These are phyloP conservation scores for Nakaseomyces delphensis DNA, from an alignment of 1,139 yeast genomes.

Conservation along the genomic window DNA sequence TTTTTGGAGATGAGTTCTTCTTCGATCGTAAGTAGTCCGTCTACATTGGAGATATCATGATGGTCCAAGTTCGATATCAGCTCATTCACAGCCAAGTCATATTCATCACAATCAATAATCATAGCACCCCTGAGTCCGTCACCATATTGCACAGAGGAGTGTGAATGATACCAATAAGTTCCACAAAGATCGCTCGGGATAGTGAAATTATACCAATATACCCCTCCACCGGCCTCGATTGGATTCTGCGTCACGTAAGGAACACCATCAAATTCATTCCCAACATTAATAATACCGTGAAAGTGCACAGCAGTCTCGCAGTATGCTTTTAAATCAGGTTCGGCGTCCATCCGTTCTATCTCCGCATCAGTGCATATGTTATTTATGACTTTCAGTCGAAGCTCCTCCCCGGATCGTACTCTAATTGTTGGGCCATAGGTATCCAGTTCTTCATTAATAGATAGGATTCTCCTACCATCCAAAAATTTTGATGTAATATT, in stretches of 20 bases:
- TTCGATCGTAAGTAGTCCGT: slow-evolving; percentile 42
- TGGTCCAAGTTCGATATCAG: slow-evolving; percentile 27
- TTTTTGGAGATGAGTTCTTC: slow-evolving; percentile 39
- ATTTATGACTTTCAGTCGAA: slow-evolving; percentile 18
- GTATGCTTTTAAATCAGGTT: slow-evolving; percentile 16
- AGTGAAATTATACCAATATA: slow-evolving; percentile 35
- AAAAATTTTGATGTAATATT: slow-evolving; percentile 11
- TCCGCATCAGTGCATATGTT: slow-evolving; percentile 17
- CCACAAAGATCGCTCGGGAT: slow-evolving; percentile 38
- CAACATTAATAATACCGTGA: slow-evolving; percentile 40
- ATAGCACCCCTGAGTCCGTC: slow-evolving; percentile 42
- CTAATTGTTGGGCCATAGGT: slow-evolving; percentile 22
- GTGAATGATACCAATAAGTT: slow-evolving; percentile 47
- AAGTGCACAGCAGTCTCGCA: slow-evolving; percentile 37
- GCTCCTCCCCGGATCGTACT: slow-evolving; percentile 19
- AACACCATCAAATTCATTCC: slow-evolving; percentile 39
- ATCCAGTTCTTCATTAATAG: slow-evolving; percentile 16
- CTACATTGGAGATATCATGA: slow-evolving; percentile 12
- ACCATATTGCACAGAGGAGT: slow-evolving; percentile 40
- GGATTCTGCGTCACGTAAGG: slow-evolving; percentile 39
- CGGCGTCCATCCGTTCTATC: slow-evolving; percentile 1
- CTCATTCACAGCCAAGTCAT: slow-evolving; percentile 37
- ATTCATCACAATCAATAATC: slow-evolving; percentile 40
- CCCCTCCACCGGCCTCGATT: slow-evolving; percentile 34
- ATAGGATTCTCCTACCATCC: slow-evolving; percentile 18